A percentile compares a stretch with the other conserved stretches of the same genome.
phyloP scores from a whole-genome alignment of 2,329 filamentous ascomycete species.

The Tolypocladium pustulatum region DNA sequence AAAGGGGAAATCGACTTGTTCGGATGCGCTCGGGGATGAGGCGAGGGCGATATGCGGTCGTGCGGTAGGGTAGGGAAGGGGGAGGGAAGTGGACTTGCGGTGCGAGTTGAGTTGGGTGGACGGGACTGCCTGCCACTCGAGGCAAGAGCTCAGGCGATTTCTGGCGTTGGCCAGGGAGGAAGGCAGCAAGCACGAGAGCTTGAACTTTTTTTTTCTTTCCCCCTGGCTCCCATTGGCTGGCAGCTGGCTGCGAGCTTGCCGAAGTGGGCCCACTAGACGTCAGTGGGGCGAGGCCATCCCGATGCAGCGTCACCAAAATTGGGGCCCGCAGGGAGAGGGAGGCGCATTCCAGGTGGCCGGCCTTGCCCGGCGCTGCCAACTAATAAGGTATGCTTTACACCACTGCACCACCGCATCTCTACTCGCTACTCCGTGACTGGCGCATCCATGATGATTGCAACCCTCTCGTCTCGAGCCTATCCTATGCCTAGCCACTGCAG shows the following conservation, averaged over 20 bases:
- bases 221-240: slow-evolving; percentile 20
- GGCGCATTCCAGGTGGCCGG: slow-evolving; percentile 3
- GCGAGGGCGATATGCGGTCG: slow-evolving; percentile 4
- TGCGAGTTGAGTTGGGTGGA: neutral
- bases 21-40: neutral
- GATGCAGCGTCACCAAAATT: slow-evolving; percentile 5
- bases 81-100: slow-evolving; percentile 1
- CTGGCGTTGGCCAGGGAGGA: slow-evolving; percentile 14
- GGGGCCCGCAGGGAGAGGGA: slow-evolving; percentile 5
- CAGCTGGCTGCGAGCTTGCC: slow-evolving; percentile 21
- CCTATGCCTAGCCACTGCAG: no score
- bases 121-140: neutral
- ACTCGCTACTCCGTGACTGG: no score
- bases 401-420: neutral
- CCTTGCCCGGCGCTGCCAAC: neutral
- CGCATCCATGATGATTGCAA: neutral
- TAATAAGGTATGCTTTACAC: neutral
- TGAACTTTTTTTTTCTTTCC: slow-evolving; percentile 25
- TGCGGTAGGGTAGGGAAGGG: slow-evolving; percentile 1
- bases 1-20: neutral
- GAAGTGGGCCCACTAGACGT: slow-evolving; percentile 21
- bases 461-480: neutral
- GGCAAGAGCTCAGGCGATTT: slow-evolving; percentile 12
- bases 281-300: slow-evolving; percentile 14
- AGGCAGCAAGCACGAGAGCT: slow-evolving; percentile 22